These are phyloP conservation scores for Marasmius fiardii DNA, from an alignment of 1,284 basidiomycete species.

Conservation along the genomic window DNA sequence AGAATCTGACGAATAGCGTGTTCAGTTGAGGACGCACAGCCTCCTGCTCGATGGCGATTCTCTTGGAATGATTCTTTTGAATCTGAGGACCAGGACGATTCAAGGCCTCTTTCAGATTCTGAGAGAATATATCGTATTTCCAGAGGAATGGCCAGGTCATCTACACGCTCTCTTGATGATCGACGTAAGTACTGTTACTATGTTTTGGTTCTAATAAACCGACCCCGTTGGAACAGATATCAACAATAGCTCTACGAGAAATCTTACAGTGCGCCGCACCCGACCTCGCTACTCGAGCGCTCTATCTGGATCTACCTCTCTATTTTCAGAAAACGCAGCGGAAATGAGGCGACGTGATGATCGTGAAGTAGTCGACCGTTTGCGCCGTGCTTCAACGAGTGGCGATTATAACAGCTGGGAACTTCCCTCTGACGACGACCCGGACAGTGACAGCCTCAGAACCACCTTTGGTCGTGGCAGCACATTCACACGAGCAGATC, in stretches of 20 bases:
- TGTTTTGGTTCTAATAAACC: not conserved
- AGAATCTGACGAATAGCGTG: not conserved
- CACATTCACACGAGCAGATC: not conserved
- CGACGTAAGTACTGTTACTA: not conserved
- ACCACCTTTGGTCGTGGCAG: not conserved
- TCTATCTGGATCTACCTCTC: constrained; percentile 33
- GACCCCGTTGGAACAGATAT: not conserved
- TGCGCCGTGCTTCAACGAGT: not conserved
- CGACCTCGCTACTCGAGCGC: constrained; percentile 14
- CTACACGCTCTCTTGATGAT: not conserved
- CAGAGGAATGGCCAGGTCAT: not conserved
- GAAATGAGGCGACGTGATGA: constrained; percentile 33
- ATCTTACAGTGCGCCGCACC: not conserved
- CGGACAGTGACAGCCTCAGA: not conserved
- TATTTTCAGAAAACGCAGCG: constrained; percentile 39
- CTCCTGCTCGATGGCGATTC: constrained; percentile 9
- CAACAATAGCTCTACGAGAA: not conserved
- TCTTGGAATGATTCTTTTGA: constrained; percentile 11
- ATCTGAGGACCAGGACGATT: not conserved
- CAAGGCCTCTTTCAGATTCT: not conserved
- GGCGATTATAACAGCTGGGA: not conserved
- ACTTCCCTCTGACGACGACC: not conserved
- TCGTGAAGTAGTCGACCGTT: constrained; percentile 16
- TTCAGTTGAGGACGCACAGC: not conserved
- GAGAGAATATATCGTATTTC: constrained; percentile 5